Percentiles rank a stretch among this genome's conserved stretches.
Evolutionary conservation across 2,329 filamentous ascomycete genomes (phyloP).

Genomic region (Sclerotinia sclerotiorum): DNA sequence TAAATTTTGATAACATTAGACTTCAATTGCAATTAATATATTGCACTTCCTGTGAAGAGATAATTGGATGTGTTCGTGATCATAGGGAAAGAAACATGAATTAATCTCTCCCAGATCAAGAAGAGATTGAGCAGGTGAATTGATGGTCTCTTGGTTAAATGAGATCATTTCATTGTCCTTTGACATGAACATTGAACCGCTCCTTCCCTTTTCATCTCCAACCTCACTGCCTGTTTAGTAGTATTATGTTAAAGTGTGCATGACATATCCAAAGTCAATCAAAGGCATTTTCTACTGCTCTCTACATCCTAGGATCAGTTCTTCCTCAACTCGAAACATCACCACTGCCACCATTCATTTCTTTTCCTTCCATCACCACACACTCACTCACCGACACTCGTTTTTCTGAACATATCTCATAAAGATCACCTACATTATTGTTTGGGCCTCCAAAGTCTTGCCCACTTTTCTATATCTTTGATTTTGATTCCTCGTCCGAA

Average conservation of each 20-base stretch:
- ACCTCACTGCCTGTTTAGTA: slow-evolving; percentile 12
- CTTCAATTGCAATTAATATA: not conserved
- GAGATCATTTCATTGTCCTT: not conserved
- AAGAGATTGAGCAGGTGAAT: not conserved
- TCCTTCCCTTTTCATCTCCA: slow-evolving; percentile 11
- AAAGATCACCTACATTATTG: not conserved
- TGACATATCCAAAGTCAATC: slow-evolving; percentile 3
- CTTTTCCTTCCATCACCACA: slow-evolving; percentile 8
- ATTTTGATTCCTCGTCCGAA: not conserved
- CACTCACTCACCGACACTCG: slow-evolving; percentile 21
- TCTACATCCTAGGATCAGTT: slow-evolving; percentile 14
- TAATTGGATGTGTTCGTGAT: not conserved
- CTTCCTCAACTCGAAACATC: slow-evolving; percentile 11
- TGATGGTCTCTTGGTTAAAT: not conserved
- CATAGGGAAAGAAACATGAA: not conserved
- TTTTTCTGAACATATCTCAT: slow-evolving; percentile 14
- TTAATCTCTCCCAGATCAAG: not conserved
- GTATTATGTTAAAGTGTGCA: slow-evolving; percentile 4
- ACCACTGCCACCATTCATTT: slow-evolving; percentile 19
- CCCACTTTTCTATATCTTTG: not conserved
- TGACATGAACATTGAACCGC: not conserved
- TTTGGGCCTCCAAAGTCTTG: slow-evolving; percentile 1
- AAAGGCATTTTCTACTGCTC: not conserved
- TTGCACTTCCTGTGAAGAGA: not conserved
- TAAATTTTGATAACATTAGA: not conserved